phyloP scores from a whole-genome alignment of 140 eudicot species.

The Stevia rebaudiana region DNA sequence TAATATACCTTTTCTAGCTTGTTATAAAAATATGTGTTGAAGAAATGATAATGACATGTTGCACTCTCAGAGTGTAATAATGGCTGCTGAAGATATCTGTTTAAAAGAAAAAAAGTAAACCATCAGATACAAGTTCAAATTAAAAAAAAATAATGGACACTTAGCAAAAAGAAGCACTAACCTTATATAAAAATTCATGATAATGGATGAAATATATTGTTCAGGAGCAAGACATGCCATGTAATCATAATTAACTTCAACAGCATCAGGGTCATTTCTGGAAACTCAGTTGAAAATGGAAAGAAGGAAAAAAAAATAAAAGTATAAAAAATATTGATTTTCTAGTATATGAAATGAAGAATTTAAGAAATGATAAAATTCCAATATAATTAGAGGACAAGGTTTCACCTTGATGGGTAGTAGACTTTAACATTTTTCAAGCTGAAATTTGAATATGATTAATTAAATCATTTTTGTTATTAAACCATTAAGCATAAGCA shows the following conservation, averaged over 20 bases:
- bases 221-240: constrained; percentile 80
- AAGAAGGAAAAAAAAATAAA: not conserved
- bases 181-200: constrained; percentile 86
- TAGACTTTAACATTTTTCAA: constrained; percentile 41
- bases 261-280: constrained; percentile 72
- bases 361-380: constrained; percentile 15
- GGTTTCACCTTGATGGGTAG: constrained; percentile 83
- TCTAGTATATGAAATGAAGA: constrained; percentile 6
- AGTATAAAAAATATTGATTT: not conserved
- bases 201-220: constrained; percentile 68
- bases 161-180: constrained; percentile 31
- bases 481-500: constrained; percentile 10
- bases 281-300: constrained; percentile 14
- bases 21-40: constrained; percentile 81
- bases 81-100: constrained; percentile 65
- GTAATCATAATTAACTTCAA: constrained; percentile 56
- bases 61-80: constrained; percentile 20
- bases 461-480: constrained; percentile 3
- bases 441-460: constrained; percentile 38
- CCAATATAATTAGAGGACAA: constrained; percentile 4
- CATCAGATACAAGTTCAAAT: not conserved
- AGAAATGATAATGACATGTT: constrained; percentile 51
- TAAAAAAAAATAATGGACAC: not conserved
- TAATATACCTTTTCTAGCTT: constrained; percentile 69
- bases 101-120: constrained; percentile 11